Evolutionary conservation across 495 filamentous ascomycete genomes (phyloP).

Genomic region (Apodospora peruviana): DNA sequence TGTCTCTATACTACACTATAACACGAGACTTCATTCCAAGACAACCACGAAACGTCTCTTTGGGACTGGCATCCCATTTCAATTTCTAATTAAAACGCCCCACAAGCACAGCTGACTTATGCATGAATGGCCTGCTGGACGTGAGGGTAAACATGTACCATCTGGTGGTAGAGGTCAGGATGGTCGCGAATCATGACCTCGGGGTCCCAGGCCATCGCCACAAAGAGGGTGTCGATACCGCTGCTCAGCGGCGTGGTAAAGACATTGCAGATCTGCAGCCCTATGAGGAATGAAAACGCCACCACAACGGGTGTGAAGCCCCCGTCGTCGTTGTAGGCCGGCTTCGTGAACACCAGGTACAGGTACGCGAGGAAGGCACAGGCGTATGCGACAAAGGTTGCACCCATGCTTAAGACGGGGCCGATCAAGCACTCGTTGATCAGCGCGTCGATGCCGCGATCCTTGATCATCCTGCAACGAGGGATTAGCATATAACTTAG

Average conservation of each 20-base stretch:
- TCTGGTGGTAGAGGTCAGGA: constrained; percentile 67
- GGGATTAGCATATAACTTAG: constrained; percentile 7
- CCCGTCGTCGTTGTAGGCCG: constrained; percentile 66
- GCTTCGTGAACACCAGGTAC: constrained; percentile 71
- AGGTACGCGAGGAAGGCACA: constrained; percentile 77
- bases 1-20: too few relatives aligned
- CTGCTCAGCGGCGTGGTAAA: constrained; percentile 77
- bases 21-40: too few relatives aligned
- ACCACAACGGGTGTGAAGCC: constrained; percentile 61
- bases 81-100: too few relatives aligned
- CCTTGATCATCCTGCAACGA: constrained; percentile 63
- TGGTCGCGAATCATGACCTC: constrained; percentile 79
- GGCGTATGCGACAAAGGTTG: constrained; percentile 74
- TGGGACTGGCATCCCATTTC: too few relatives aligned
- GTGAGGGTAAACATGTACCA: constrained; percentile 76
- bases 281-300: constrained; percentile 78
- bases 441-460: constrained; percentile 84
- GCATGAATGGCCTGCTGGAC: constrained; percentile 56
- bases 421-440: constrained; percentile 88
- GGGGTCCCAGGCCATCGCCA: constrained; percentile 83
- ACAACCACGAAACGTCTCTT: too few relatives aligned
- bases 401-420: constrained; percentile 84
- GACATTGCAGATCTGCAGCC: constrained; percentile 80
- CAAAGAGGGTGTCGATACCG: constrained; percentile 77
- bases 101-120: too few relatives aligned